These are phyloP conservation scores for Lachancea meyersii DNA, from an alignment of 805 yeast genomes.

Conservation along the genomic window DNA sequence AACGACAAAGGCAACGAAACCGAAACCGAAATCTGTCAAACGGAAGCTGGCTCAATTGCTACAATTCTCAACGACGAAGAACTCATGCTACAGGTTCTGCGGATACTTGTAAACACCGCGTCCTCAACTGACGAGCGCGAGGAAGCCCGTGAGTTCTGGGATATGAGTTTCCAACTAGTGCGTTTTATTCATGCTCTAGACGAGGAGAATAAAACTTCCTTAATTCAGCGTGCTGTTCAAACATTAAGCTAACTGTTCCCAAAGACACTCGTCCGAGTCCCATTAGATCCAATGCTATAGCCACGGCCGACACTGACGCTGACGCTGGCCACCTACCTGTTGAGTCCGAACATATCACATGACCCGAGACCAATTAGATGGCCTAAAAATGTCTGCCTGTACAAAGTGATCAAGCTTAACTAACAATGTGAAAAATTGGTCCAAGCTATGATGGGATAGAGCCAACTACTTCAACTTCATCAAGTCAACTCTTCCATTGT, in stretches of 20 bases:
- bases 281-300: no score
- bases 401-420: background rate
- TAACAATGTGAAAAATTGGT: background rate
- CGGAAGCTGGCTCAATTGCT: background rate
- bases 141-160: constrained; percentile 32
- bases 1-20: no score
- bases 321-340: no score
- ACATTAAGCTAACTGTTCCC: constrained; percentile 14
- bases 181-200: constrained; percentile 28
- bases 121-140: constrained; percentile 18
- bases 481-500: background rate
- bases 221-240: constrained; percentile 23
- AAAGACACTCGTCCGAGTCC: no score
- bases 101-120: constrained; percentile 28
- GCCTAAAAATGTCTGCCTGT: background rate
- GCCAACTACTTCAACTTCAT: no score
- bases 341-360: constrained; percentile 11
- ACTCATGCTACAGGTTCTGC: constrained; percentile 27
- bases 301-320: no score
- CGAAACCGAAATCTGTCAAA: background rate
- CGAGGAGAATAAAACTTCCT: constrained; percentile 21
- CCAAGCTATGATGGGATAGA: no score
- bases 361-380: constrained; percentile 14
- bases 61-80: constrained; percentile 26
- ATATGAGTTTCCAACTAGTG: constrained; percentile 31